Base-by-base conservation (phyloP, 2,329 filamentous ascomycete genomes). In the Zymoseptoria tritici region DNA sequence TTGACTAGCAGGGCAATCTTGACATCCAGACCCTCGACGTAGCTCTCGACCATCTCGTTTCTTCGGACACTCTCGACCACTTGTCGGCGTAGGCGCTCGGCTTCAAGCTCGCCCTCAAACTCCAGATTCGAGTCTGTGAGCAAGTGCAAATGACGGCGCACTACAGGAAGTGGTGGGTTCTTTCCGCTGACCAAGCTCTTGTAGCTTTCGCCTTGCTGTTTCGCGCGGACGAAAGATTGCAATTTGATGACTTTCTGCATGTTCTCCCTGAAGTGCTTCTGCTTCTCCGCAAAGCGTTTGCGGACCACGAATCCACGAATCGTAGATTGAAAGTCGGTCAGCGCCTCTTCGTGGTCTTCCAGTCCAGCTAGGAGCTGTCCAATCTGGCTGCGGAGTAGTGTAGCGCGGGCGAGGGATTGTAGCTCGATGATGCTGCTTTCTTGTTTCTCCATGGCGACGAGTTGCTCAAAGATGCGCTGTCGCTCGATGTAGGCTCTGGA, bases 241-340 rank as follows among this genome's bases (percentile, higher is more conserved):
- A 97, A 91, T 76, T 99, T 99, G 80, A 99, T 87, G 24, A 99
- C 94, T 76, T 95, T 97, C 70, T 96, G 86, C 94, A 99, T 99
- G 71, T 99, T 99, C 76, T 96, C 88, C 67, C 89, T 87, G 79
- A 92, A 99, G 77, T 89, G 93, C 21, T 85, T 86, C 71, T 88
- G 86, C 81, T 96, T 96, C 74, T 95, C 90, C 56, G 83, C 85
- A 68, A 96, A 97, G 19, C 81, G 81, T 13, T 79, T 81, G 36
- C 93, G 84, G 31, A 97, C 83, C 2, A 95, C 74, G 68, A 85
- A 86, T 2, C 85, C 93, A 67, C 87, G 85, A 7, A 88, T 84
- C 5, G 84, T 81, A 4, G 91, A 81, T 73, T 97, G 92, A 22
- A 96, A 76, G 29, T 86, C 88, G 8, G 85, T 77, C 61, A 97